phyloP scores from a whole-genome alignment of 371 early-diverging fungal species.

The Nosema muscidifuracis region DNA sequence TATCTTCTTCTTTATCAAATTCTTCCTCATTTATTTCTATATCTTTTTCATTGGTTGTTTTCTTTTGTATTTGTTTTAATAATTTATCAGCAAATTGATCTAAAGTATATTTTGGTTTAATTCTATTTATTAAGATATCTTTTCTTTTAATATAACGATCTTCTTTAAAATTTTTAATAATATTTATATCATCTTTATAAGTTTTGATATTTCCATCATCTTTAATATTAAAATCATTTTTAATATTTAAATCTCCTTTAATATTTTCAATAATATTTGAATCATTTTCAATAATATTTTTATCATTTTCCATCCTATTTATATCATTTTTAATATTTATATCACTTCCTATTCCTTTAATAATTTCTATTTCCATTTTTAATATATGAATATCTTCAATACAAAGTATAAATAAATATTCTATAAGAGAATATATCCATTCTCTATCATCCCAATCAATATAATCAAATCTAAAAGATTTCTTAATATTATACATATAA shows the following conservation, averaged over 20 bases:
- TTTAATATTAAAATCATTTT: neutral
- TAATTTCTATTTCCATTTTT: constrained; percentile 15
- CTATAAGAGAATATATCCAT: constrained; percentile 16
- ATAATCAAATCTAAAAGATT: constrained; percentile 13
- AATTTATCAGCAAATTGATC: constrained; percentile 45
- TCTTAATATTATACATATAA: constrained; percentile 5
- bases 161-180: neutral
- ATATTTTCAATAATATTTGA: no score
- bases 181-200: no score
- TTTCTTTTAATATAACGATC: neutral
- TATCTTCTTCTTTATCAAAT: neutral
- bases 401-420: constrained; percentile 40
- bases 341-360: no score
- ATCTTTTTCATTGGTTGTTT: neutral
- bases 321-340: neutral
- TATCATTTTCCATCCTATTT: neutral
- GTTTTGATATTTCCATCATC: no score
- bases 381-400: constrained; percentile 21
- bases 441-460: constrained; percentile 46
- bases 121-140: constrained; percentile 27
- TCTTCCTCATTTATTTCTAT: neutral
- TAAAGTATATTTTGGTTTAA: constrained; percentile 45
- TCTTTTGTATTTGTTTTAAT: constrained; percentile 5
- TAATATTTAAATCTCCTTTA: neutral
- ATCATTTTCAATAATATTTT: no score